Conservation (phyloP, 441 rosid genomes). For the Brassica hybrid region DNA sequence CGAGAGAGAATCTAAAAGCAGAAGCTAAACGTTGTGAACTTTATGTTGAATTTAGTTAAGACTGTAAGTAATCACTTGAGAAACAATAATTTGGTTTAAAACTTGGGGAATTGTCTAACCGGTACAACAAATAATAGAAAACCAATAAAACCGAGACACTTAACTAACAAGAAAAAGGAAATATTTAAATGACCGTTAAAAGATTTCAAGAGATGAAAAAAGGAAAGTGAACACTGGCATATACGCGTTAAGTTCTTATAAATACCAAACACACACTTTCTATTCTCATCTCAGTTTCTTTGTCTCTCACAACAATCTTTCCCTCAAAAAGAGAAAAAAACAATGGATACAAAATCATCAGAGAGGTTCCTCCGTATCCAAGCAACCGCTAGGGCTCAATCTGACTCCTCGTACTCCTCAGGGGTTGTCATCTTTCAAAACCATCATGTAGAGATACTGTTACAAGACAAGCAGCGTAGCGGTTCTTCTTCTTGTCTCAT, state of each 20-base stretch:
- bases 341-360: neutral
- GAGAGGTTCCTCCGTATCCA: neutral
- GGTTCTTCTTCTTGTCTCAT: neutral
- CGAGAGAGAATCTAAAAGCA: too few relatives aligned
- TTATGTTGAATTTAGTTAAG: too few relatives aligned
- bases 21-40: too few relatives aligned
- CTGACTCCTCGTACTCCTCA: neutral
- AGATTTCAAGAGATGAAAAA: neutral
- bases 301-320: neutral
- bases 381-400: neutral
- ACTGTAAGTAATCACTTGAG: too few relatives aligned
- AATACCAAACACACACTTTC: neutral
- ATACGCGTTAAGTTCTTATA: too few relatives aligned
- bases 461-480: constrained; percentile 1
- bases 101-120: too few relatives aligned
- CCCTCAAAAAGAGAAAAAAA: neutral
- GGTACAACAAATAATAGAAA: neutral
- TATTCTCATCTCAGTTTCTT: neutral
- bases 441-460: neutral
- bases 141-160: neutral
- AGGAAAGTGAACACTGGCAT: neutral
- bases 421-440: neutral
- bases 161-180: too few relatives aligned
- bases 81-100: too few relatives aligned
- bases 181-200: too few relatives aligned